phyloP scores from a whole-genome alignment of 2,329 filamentous ascomycete species.

The Zasmidium angulare region DNA sequence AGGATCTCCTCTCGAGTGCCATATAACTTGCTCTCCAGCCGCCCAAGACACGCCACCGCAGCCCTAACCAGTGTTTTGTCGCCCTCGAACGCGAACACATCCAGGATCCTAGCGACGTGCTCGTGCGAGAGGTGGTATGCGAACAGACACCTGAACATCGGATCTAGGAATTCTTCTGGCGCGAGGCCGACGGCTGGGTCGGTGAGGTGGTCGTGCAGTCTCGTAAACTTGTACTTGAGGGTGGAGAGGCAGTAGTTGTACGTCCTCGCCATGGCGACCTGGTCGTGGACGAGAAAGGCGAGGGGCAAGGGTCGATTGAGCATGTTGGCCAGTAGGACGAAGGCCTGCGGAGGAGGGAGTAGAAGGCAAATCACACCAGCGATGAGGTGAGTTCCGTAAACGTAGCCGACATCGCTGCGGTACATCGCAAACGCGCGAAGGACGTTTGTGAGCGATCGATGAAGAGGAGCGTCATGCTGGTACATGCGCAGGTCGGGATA shows the following conservation, averaged over 20 bases:
- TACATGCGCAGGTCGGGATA: constrained; percentile 75
- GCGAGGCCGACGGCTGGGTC: constrained; percentile 34
- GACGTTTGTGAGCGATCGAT: constrained; percentile 68
- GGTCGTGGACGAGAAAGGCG: constrained; percentile 71
- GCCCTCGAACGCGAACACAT: constrained; percentile 80
- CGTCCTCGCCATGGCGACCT: constrained; percentile 65
- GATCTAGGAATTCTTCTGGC: constrained; percentile 39
- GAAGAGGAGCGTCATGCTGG: constrained; percentile 60
- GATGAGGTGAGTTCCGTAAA: constrained; percentile 71
- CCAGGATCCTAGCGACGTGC: constrained; percentile 69
- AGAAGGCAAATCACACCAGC: constrained; percentile 73
- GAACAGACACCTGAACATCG: constrained; percentile 35
- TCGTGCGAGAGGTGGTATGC: constrained; percentile 38
- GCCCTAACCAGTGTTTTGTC: constrained; percentile 70
- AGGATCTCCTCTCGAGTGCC: constrained; percentile 46
- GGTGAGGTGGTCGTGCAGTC: constrained; percentile 65
- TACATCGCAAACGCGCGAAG: constrained; percentile 80
- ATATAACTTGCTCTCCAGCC: constrained; percentile 53
- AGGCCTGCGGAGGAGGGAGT: constrained; percentile 63
- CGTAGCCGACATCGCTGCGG: constrained; percentile 76
- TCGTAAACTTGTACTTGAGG: constrained; percentile 63
- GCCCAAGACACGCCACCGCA: constrained; percentile 64
- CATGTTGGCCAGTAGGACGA: constrained; percentile 72
- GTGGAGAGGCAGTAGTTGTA: constrained; percentile 69
- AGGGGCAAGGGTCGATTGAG: constrained; percentile 74